These are phyloP conservation scores for Hevea brasiliensis DNA, from an alignment of 345 rosid species.

Conservation along the genomic window DNA sequence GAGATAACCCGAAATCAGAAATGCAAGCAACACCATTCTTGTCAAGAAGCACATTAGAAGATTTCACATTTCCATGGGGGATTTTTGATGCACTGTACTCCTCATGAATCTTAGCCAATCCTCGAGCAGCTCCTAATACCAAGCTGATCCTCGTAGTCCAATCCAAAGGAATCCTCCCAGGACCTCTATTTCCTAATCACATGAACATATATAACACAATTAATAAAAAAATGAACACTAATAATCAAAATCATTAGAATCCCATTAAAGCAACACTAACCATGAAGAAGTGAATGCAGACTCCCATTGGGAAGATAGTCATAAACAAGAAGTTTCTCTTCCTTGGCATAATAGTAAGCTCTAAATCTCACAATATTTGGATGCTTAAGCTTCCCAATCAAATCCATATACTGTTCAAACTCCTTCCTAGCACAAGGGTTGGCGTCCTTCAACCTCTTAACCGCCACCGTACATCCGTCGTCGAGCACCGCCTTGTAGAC, in stretches of 20 bases:
- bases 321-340: conserved; percentile 89
- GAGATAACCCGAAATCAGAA: conserved; percentile 82
- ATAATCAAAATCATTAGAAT: neutral
- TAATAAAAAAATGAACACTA: neutral
- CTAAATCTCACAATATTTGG: conserved; percentile 68
- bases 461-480: conserved; percentile 75
- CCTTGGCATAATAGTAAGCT: conserved; percentile 90
- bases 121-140: conserved; percentile 85
- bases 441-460: conserved; percentile 85
- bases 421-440: conserved; percentile 89
- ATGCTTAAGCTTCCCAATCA: conserved; percentile 77
- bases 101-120: conserved; percentile 77
- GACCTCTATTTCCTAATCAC: conserved; percentile 67
- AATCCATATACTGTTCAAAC: conserved; percentile 93
- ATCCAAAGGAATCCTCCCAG: conserved; percentile 89
- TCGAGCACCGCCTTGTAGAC: conserved; percentile 91
- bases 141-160: conserved; percentile 97
- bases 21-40: conserved; percentile 81
- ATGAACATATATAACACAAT: neutral
- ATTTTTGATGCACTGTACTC: conserved; percentile 59
- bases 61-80: conserved; percentile 87
- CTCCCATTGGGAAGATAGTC: conserved; percentile 93
- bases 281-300: conserved; percentile 82
- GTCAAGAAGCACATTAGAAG: conserved; percentile 82
- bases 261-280: conserved; percentile 28